phyloP scores from a whole-genome alignment of 768 basidiomycete species.

The Lentinula boryana region DNA sequence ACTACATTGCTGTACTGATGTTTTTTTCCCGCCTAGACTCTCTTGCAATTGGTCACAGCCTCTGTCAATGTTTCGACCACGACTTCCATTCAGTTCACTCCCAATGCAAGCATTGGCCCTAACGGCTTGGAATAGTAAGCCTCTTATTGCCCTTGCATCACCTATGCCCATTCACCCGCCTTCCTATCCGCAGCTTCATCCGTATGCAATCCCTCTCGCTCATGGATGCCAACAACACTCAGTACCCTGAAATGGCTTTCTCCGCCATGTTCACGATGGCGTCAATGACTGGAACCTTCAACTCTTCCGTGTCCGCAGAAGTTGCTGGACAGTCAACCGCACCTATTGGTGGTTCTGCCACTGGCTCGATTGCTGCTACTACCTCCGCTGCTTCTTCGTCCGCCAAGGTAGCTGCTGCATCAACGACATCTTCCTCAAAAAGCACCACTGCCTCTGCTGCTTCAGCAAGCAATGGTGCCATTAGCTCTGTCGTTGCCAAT shows the following conservation, averaged over 20 bases:
- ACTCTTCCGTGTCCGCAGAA: conserved; percentile 42
- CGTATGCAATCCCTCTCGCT: conserved; percentile 57
- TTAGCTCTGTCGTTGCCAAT: not conserved
- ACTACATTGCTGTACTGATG: not conserved
- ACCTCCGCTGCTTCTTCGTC: conserved; percentile 15
- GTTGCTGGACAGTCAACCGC: conserved; percentile 59
- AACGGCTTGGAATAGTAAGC: conserved; percentile 50
- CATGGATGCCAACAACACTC: conserved; percentile 45
- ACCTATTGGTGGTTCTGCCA: conserved; percentile 37
- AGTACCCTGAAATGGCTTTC: conserved; percentile 64
- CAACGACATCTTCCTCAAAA: not conserved
- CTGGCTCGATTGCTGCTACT: conserved; percentile 19
- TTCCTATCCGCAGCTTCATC: conserved; percentile 52
- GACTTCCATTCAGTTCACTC: conserved; percentile 43
- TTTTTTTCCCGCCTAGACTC: conserved; percentile 35
- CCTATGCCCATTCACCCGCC: not conserved
- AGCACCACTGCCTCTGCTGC: not conserved
- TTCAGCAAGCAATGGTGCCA: not conserved
- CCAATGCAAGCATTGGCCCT: conserved; percentile 47
- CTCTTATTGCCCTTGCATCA: not conserved
- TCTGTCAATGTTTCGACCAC: conserved; percentile 48
- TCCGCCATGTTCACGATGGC: conserved; percentile 66
- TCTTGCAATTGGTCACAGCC: conserved; percentile 43
- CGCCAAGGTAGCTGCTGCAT: conserved; percentile 7
- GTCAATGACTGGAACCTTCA: conserved; percentile 73